Base-by-base conservation (phyloP, 495 filamentous ascomycete genomes). In the Astrothelium subdiscretum region DNA sequence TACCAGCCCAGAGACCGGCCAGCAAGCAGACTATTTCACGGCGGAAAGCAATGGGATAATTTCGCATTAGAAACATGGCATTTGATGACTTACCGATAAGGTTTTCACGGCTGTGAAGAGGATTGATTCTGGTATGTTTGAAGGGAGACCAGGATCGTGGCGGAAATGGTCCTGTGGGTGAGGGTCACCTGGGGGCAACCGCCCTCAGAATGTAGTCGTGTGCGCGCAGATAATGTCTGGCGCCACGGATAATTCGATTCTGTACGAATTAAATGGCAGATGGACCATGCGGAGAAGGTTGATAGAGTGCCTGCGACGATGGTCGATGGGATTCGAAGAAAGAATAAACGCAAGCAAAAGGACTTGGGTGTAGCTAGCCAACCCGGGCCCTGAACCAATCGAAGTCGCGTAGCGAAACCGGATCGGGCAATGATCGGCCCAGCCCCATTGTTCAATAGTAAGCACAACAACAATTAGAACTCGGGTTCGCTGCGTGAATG, bases 271-370 rank as follows among this genome's bases (percentile, higher is more conserved):
- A 26, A 26, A 54, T 11, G 48, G 48, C 22, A 12, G 24, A 54
- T 8, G 22, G 24, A 54, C 29, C 48, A 20, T 20, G 8, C 12
- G 15, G 22, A 27, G 24, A 2, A 8, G 15, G 15, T 12, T 15
- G 24, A 20, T 24, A 8, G 48, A 10, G 22, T 8, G 4, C 20
- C 48, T 54, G n/a, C 48, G n/a, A 54, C 8, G 48, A 29, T 54
- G 48, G 20, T 54, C n/a, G 48, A 54, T 54, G 48, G 15, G 24
- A 54, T n/a, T 54, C 48, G 48, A 54, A 54, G 48, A 54, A 54
- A 54, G 48, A 29, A 54, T 54, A 54, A 54, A 54, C 48, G 48
- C 48, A 54, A 54, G 48, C 48, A 54, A 54, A 38, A 54, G 48
- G 48, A 29, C 48, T 54, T 54, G 48, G 48, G 48, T 54, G 48